Base-by-base conservation (phyloP, 2,329 filamentous ascomycete genomes). In the Trichoderma gracile region DNA sequence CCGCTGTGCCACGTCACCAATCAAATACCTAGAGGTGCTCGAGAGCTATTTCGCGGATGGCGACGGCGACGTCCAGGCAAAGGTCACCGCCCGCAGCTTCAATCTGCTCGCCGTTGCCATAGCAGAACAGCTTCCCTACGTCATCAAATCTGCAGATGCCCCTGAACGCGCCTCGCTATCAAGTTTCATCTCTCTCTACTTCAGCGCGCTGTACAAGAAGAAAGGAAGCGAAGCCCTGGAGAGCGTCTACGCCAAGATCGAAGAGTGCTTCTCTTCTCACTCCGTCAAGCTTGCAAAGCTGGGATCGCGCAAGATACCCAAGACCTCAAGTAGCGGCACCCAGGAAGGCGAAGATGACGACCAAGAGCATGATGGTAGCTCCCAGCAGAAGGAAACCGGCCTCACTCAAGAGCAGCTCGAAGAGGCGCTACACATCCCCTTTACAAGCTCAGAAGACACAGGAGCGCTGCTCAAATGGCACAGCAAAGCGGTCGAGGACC, bases 1-100 rank as follows among this genome's bases (percentile, higher is more conserved):
- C 33, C 86, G 93, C 25, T 91, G 91, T 69, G 88, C 88, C 17
- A 87, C 79, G 2, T 89, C 89, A 25, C 90, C 92, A 0, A 89
- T 96, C 71, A 96, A 92, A 73, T 94, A 97, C 71, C 86, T 95
- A 30, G 90, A 95, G 66, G 80, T 87, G 71, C 76, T 91, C 27
- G 82, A 87, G 61, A 82, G 86, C 46, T 75, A 74, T 40, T 54
- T 72, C 4, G 69, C 69, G 3, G 72, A 72, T 14, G 70, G 70
- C 49, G 68, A 73, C 46, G 68, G 75, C n/a, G 68, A 76, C n/a
- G 67, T 73, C 2, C 43, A 64, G 1, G 53, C 68, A 4, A 59
- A 59, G 8, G n/a, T 63, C 1, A 58, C 69, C 4, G 58, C 60
- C 10, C n/a, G 69, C 52, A 23, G 69, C 69, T 53, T 72, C 12